Base-by-base conservation (phyloP, 2,329 filamentous ascomycete genomes). In the Stachybotrys echinatus region DNA sequence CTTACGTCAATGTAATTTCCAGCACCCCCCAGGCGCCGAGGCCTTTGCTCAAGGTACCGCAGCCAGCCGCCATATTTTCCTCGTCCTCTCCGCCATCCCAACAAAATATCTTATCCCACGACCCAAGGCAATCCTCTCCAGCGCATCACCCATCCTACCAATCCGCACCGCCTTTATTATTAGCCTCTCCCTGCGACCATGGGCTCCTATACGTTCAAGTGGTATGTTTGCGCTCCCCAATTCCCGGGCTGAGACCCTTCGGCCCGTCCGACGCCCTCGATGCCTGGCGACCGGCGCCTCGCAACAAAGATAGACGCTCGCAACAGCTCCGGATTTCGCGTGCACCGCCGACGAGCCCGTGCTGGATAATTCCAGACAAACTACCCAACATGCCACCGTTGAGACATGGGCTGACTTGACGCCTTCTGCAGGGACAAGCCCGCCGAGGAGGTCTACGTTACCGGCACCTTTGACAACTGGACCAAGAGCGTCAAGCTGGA, bases 391-490 rank as follows among this genome's bases (percentile, higher is more conserved):
- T 34, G 27, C 27, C 3, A 5, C 14, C 5, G 10, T 34, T 34
- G 27, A 34, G 27, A 34, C 27, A 34, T 34, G 10, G 27, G 38
- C 38, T 40, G 18, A 40, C 5, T 20, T 14, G 17, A n/a, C 38
- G 38, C 19, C 20, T 23, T 37, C 43, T 63, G 59, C 72, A 96
- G 92, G 92, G 83, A 87, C 65, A 85, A 94, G 68, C 76, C 84
- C 61, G 92, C 88, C 66, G 80, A 85, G 59, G 88, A 95, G 66
- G 92, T 97, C 68, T 92, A 87, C 71, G 94, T 97, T 61, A 97
- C 92, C 39, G 94, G 94, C 66, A 92, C 89, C 55, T 97, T 97
- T 67, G 92, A 97, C 73, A 81, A 89, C 74, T 99, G 94, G 94
- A 80, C 81, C 58, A 92, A 94, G 77, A 90, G 84, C 50, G 82